Conservation (phyloP, 495 filamentous ascomycete species). For the Neurospora cerealis region DNA sequence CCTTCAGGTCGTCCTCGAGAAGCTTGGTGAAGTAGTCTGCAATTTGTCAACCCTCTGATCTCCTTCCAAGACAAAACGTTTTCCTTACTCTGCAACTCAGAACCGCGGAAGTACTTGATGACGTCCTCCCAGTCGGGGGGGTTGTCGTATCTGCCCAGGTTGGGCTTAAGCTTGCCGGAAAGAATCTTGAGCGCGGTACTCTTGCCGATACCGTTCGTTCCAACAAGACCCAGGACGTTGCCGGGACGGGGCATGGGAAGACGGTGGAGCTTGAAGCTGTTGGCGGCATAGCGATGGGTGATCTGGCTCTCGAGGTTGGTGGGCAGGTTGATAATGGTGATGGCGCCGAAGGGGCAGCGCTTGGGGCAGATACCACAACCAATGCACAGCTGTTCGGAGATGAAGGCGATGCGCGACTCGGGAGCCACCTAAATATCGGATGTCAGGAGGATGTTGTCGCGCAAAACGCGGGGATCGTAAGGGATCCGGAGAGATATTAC, state of each 20-base stretch:
- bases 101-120: slow-evolving; percentile 93
- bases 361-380: slow-evolving; percentile 99
- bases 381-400: slow-evolving; percentile 66
- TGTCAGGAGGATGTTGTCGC: slow-evolving; percentile 1
- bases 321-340: slow-evolving; percentile 98
- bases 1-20: slow-evolving; percentile 90
- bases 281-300: slow-evolving; percentile 96
- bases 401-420: slow-evolving; percentile 93
- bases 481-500: background rate
- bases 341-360: slow-evolving; percentile 98
- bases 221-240: slow-evolving; percentile 92
- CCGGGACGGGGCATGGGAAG: slow-evolving; percentile 92
- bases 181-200: slow-evolving; percentile 97
- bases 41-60: slow-evolving; percentile 3
- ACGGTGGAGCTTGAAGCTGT: slow-evolving; percentile 98
- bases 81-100: slow-evolving; percentile 85
- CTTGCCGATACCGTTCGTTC: slow-evolving; percentile 99
- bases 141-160: slow-evolving; percentile 88
- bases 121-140: slow-evolving; percentile 99
- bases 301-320: slow-evolving; percentile 97
- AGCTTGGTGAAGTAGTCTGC: slow-evolving; percentile 97
- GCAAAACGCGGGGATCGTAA: background rate
- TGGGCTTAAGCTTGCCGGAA: slow-evolving; percentile 96
- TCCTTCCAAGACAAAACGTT: background rate
- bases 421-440: slow-evolving; percentile 68